phyloP scores from a whole-genome alignment of 805 yeast genomes.

The Saccharomyces jurei region DNA sequence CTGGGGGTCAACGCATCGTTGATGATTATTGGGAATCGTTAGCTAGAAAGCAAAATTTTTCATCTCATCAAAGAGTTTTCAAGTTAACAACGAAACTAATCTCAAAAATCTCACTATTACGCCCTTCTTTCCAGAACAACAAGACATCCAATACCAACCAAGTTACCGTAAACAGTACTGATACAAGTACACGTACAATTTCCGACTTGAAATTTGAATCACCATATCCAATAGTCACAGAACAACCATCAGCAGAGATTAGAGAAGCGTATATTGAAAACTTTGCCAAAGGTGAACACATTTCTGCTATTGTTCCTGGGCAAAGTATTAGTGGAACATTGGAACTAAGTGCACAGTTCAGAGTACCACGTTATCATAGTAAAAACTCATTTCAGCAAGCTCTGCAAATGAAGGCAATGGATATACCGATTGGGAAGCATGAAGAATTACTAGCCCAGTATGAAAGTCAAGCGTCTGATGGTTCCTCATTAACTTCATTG shows the following conservation, averaged over 20 bases:
- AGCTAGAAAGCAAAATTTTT: conserved; percentile 37
- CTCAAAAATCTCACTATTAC: conserved; percentile 3
- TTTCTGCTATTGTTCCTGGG: conserved; percentile 22
- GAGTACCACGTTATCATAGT: conserved; percentile 29
- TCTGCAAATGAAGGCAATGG: conserved; percentile 19
- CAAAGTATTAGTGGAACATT: conserved; percentile 27
- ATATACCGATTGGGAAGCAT: conserved; percentile 21
- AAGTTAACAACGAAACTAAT: conserved; percentile 15
- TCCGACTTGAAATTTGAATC: conserved; percentile 8
- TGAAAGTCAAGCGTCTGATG: neutral
- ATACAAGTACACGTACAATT: neutral
- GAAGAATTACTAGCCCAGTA: neutral
- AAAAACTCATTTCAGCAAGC: conserved; percentile 28
- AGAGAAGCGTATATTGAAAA: conserved; percentile 18
- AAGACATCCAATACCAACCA: neutral
- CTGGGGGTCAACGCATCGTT: conserved; percentile 39
- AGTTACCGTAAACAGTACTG: neutral
- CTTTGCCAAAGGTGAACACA: conserved; percentile 21
- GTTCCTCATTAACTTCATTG: conserved; percentile 1
- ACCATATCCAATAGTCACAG: conserved; percentile 21
- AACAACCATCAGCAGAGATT: conserved; percentile 22
- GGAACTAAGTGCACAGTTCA: conserved; percentile 26
- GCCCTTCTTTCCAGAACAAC: conserved; percentile 1
- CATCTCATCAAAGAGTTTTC: conserved; percentile 39
- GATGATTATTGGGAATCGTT: conserved; percentile 52